These are phyloP conservation scores for Triticum turgidum DNA, from an alignment of 176 grass and related monocot genomes.

Conservation along the genomic window DNA sequence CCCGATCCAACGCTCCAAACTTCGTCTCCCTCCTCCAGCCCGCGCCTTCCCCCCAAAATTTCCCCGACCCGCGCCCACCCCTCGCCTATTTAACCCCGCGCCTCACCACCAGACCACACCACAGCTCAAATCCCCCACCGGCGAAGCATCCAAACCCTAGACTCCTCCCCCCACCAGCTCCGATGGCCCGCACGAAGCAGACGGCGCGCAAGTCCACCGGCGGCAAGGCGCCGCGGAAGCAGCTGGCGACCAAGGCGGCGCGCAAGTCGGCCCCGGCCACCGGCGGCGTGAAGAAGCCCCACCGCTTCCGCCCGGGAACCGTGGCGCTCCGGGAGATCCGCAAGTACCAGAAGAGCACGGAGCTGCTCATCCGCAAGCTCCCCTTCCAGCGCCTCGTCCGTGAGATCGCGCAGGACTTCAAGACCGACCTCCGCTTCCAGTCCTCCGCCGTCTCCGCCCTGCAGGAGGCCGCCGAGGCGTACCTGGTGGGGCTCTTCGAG, in stretches of 20 bases:
- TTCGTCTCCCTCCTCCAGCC: neutral
- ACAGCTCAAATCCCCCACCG: neutral
- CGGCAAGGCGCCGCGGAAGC: constrained; percentile 68
- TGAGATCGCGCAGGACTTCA: constrained; percentile 68
- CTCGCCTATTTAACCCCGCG: neutral
- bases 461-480: constrained; percentile 69
- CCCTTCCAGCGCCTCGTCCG: constrained; percentile 57
- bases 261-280: constrained; percentile 64
- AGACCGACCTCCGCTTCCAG: constrained; percentile 66
- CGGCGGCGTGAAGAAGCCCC: constrained; percentile 70
- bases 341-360: constrained; percentile 82
- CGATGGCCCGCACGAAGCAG: constrained; percentile 75
- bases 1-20: neutral
- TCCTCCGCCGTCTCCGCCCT: constrained; percentile 34
- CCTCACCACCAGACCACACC: neutral
- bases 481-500: constrained; percentile 62
- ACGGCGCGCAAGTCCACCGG: constrained; percentile 67
- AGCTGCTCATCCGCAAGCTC: constrained; percentile 70
- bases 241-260: constrained; percentile 61
- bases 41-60: neutral
- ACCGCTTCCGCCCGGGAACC: constrained; percentile 62
- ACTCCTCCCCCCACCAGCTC: neutral
- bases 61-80: neutral
- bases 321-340: constrained; percentile 64
- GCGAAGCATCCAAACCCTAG: neutral